Base-by-base conservation (phyloP, 805 yeast species). In the Candida tammaniensis region DNA sequence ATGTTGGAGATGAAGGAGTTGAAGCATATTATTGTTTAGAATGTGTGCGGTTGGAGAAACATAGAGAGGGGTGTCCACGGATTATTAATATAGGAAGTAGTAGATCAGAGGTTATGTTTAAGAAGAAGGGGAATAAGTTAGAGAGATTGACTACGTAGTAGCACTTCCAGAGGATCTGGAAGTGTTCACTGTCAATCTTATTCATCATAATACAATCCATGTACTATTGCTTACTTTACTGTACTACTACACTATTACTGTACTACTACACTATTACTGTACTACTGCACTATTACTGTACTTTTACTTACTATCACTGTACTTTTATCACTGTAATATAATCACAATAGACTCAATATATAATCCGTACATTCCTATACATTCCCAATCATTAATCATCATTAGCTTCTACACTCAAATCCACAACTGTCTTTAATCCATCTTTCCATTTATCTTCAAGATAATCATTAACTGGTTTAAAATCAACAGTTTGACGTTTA, bases 41-140 rank as follows among this genome's bases (percentile, higher is more conserved):
- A 52, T 89, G 98, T 57, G 89, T 87, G 4, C 53, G 75, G 31
- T 51, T 75, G 25, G 97, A 88, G 52, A 79, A 78, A 49, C 86
- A 85, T 52, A 65, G 95, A 27, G 96, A 89, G 55, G 98, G 98
- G 1, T 89, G 98, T 62, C 97, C 97, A 1, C 74, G 81, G 47
- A 77, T 89, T 34, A 55, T 82, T 12, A 89, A 87, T 51, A 65
- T 87, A 30, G 96, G 97, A 7, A 75, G 86, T n/a, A 74, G 78
- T 33, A 73, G 78, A 50, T 68, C 80, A 4, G 95, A 84, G 46
- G 64, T 70, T 57, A 76, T 76, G 47, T 81, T 71, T 47, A 84
- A 81, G 44, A 72, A 70, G 56, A 73, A 71, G 4, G 24, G 16
- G 3, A 22, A 14, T 8, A 30, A 30, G 19, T 43, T 34, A 15